Evolutionary conservation across 106 monocot genomes (phyloP), one percentile per base, ranked within the genome.

Genomic region (Hemerocallis citrina): DNA sequence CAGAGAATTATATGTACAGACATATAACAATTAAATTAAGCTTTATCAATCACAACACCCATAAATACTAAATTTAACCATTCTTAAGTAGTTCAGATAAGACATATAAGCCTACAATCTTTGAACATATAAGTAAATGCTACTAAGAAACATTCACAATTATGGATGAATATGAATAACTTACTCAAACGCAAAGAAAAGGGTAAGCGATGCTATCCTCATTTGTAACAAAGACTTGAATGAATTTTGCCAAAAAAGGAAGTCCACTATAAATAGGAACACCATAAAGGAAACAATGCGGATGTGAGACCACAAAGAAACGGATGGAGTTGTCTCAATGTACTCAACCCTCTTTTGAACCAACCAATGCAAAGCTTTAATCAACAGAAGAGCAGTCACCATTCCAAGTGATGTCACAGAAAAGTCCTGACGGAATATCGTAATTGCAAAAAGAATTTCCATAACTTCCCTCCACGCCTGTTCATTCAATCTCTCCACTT

Each of bases 141-240:
- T 24, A 45, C 12, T 7, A 25, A 14, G 7, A 50, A 25, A 10
- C 13, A 50, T 10, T n/a, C n/a, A n/a, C n/a, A 25, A 0, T 25
- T 1, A 4, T 37, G 2, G 13, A 38, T 4, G 6, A 11, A 12
- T 22, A 59, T 24, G 1, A 16, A 59, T 59, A 48, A 52, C 86
- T 86, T 81, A 95, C 95, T 95, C 95, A 46, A 95, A 95, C 19
- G 86, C 66, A 69, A 95, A 95, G 76, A 89, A 95, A 55, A 95
- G 77, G 29, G 80, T 71, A 34, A 95, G 83, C 5, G 95, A 95
- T 62, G 89, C 83, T 28, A 83, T 55, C 66, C 84, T 64, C 20
- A 80, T 71, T 52, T 79, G 43, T 33, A 86, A 55, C 44, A 95
- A 59, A 2, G 86, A 61, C 44, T 70, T 78, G 13, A 77, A 33